Evolutionary conservation across 2,329 filamentous ascomycete species (phyloP).

Genomic region (Knufia petricola): DNA sequence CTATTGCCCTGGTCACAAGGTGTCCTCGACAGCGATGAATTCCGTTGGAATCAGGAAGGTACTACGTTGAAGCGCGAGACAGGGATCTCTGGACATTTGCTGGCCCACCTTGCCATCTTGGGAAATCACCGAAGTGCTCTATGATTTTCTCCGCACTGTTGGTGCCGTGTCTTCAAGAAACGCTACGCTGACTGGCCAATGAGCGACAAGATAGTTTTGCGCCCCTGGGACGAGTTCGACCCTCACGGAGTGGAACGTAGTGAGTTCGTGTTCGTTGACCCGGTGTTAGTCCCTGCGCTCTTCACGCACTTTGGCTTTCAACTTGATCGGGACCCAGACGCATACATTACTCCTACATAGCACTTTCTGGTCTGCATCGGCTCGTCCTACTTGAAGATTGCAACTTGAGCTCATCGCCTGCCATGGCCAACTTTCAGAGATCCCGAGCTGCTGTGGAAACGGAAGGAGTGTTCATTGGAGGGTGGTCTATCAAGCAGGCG

Average conservation of each 20-base stretch:
- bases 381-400: constrained; percentile 7
- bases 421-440: background rate
- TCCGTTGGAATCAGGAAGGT: no score
- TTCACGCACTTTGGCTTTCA: no score
- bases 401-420: constrained; percentile 1
- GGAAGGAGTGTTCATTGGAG: constrained; percentile 14
- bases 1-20: no score
- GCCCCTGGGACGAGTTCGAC: no score
- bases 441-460: constrained; percentile 9
- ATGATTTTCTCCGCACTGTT: no score
- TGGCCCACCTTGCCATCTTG: background rate
- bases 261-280: no score
- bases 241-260: no score
- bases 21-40: no score
- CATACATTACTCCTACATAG: background rate
- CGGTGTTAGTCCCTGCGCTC: background rate
- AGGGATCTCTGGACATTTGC: background rate
- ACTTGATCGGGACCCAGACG: no score
- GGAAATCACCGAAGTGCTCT: background rate
- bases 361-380: background rate
- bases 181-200: background rate
- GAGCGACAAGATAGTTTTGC: no score
- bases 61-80: no score
- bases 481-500: constrained; percentile 11
- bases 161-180: no score